Conservation (phyloP, 768 basidiomycete species). For the Leccinum disarticulatum region DNA sequence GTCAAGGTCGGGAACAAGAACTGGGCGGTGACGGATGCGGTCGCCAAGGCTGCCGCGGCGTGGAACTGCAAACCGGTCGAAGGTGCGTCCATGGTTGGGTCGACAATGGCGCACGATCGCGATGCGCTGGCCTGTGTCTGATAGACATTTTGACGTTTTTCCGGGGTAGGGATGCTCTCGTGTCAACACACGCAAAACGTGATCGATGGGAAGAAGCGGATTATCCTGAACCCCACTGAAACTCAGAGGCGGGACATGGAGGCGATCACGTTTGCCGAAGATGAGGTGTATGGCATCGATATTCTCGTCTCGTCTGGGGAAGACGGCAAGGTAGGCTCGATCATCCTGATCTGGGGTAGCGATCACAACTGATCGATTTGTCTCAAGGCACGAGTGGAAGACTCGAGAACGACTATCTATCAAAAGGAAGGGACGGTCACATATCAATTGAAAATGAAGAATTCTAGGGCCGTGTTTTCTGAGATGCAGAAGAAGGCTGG, state of each 20-base stretch:
- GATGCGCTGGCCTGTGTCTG: background rate
- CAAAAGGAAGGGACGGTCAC: slow-evolving; percentile 84
- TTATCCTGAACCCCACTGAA: slow-evolving; percentile 88
- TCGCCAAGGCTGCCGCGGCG: slow-evolving; percentile 65
- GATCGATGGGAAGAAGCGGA: slow-evolving; percentile 94
- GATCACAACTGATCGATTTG: slow-evolving; percentile 1
- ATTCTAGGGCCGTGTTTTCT: slow-evolving; percentile 92
- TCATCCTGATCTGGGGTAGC: background rate
- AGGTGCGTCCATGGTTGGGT: slow-evolving; percentile 45
- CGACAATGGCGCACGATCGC: background rate
- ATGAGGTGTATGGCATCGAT: slow-evolving; percentile 95
- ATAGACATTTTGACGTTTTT: background rate
- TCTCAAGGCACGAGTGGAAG: slow-evolving; percentile 79
- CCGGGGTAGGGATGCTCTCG: slow-evolving; percentile 79
- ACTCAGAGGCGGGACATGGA: slow-evolving; percentile 85
- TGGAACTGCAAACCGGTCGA: slow-evolving; percentile 94
- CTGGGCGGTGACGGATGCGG: slow-evolving; percentile 89
- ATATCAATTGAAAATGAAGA: slow-evolving; percentile 98
- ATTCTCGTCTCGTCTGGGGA: slow-evolving; percentile 84
- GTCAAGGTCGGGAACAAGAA: slow-evolving; percentile 94
- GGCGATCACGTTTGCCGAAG: slow-evolving; percentile 81
- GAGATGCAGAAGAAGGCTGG: slow-evolving; percentile 99
- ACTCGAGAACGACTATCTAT: slow-evolving; percentile 90
- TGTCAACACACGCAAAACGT: slow-evolving; percentile 94
- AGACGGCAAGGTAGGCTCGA: slow-evolving; percentile 75